A percentile compares a stretch with the other conserved stretches of the same genome.
Conservation (phyloP, 2,329 filamentous ascomycete species). For the Phoma sp. region DNA sequence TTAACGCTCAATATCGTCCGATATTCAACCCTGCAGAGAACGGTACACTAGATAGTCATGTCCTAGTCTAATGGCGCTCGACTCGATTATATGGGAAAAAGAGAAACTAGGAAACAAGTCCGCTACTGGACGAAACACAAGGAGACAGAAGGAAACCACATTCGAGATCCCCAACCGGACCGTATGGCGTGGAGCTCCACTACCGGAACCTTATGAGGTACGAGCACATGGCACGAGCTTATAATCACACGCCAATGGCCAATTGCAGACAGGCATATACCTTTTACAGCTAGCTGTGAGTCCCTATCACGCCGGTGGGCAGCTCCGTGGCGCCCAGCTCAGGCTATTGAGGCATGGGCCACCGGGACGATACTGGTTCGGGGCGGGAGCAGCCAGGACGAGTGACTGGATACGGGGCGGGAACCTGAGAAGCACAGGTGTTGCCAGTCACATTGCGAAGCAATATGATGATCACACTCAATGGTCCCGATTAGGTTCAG, state of each 20-base stretch:
- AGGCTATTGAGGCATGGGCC: slow-evolving; percentile 15
- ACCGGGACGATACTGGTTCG: slow-evolving; percentile 10
- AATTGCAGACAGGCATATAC: slow-evolving; percentile 13
- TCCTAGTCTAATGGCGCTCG: slow-evolving; percentile 8
- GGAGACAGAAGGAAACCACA: slow-evolving; percentile 9
- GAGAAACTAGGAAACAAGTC: slow-evolving; percentile 10
- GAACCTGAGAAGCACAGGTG: too few relatives aligned
- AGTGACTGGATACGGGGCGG: background rate
- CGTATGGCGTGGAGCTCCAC: slow-evolving; percentile 13
- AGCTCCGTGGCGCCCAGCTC: slow-evolving; percentile 6
- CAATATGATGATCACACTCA: too few relatives aligned
- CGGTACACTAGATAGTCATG: slow-evolving; percentile 16
- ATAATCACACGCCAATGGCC: slow-evolving; percentile 27
- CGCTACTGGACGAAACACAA: slow-evolving; percentile 9
- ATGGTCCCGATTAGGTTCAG: too few relatives aligned
- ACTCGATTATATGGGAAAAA: slow-evolving; percentile 12
- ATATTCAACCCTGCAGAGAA: slow-evolving; percentile 9
- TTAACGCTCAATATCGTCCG: slow-evolving; percentile 12
- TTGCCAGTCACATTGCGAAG: too few relatives aligned
- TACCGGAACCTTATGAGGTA: slow-evolving; percentile 10
- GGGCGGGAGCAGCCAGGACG: slow-evolving; percentile 15
- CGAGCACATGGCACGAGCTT: slow-evolving; percentile 26
- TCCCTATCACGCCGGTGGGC: slow-evolving; percentile 9
- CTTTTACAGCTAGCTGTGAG: slow-evolving; percentile 15
- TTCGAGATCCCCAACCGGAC: slow-evolving; percentile 6